A percentile compares a stretch with the other conserved stretches of the same genome.
These are phyloP conservation scores for Alternaria angustiovoidea DNA, from an alignment of 2,329 filamentous ascomycete species.

Conservation along the genomic window DNA sequence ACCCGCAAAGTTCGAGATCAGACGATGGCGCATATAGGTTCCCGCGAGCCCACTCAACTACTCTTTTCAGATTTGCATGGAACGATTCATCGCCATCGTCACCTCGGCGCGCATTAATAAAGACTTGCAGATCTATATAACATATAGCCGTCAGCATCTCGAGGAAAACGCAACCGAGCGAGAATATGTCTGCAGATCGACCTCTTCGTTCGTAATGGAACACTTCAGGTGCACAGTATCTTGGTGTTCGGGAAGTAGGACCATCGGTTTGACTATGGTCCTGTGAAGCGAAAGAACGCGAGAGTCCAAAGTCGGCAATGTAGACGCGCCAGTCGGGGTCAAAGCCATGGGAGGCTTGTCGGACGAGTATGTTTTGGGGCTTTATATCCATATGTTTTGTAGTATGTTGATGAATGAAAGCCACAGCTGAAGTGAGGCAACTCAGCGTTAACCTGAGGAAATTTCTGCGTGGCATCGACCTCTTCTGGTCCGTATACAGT, in stretches of 20 bases:
- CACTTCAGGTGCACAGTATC: conserved; percentile 20
- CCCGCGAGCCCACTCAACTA: not conserved
- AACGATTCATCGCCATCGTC: conserved; percentile 14
- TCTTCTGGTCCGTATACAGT: too few relatives aligned
- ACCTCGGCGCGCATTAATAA: conserved; percentile 10
- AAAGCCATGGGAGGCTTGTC: too few relatives aligned
- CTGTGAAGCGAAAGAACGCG: conserved; percentile 19
- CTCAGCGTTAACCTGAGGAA: too few relatives aligned
- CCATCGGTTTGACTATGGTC: conserved; percentile 30
- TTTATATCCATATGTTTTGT: conserved; percentile 36
- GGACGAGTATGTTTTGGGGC: conserved; percentile 26
- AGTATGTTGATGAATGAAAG: conserved; percentile 12
- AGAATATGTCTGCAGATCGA: conserved; percentile 29
- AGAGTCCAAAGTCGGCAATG: conserved; percentile 33
- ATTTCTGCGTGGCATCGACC: too few relatives aligned
- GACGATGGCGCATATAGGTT: accelerated
- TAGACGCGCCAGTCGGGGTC: conserved; percentile 17
- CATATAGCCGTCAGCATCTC: conserved; percentile 13
- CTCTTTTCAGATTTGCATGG: conserved; percentile 9
- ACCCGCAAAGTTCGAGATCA: too few relatives aligned
- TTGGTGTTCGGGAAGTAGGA: too few relatives aligned
- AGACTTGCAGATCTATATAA: not conserved
- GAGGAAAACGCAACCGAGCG: conserved; percentile 25
- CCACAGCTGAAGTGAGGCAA: not conserved
- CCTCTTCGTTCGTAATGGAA: conserved; percentile 20